Conservation (phyloP, 73 alveolate genomes). For the Paramecium caudatum region DNA sequence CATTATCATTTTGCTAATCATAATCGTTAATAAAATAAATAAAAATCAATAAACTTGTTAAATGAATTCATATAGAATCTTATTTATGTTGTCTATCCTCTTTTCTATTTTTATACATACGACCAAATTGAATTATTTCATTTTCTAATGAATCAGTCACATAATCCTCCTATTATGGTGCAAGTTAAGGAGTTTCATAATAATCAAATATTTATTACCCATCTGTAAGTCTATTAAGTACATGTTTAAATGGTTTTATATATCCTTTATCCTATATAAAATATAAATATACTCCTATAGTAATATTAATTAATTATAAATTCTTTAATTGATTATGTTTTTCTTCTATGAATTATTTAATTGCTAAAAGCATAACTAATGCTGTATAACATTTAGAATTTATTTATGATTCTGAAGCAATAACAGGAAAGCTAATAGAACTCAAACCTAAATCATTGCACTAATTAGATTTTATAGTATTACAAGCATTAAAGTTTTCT, state of each 20-base stretch:
- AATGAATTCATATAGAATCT: slow-evolving; percentile 47
- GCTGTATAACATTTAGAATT: slow-evolving; percentile 32
- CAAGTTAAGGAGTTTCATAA: slow-evolving; percentile 58
- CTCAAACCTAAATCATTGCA: slow-evolving; percentile 46
- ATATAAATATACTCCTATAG: slow-evolving; percentile 2
- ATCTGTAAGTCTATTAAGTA: background rate
- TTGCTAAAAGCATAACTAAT: slow-evolving; percentile 45
- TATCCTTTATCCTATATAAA: slow-evolving; percentile 26
- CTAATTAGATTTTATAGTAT: background rate
- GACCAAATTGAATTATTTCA: slow-evolving; percentile 21
- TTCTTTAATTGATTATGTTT: slow-evolving; percentile 1
- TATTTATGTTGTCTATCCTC: slow-evolving; percentile 21
- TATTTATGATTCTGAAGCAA: background rate
- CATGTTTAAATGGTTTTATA: slow-evolving; percentile 16
- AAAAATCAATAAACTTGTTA: background rate
- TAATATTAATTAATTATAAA: slow-evolving; percentile 11
- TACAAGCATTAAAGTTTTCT: slow-evolving; percentile 33
- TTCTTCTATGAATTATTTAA: slow-evolving; percentile 54
- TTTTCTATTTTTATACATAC: slow-evolving; percentile 41
- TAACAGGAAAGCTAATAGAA: slow-evolving; percentile 34
- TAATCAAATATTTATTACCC: background rate
- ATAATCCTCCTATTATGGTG: slow-evolving; percentile 3
- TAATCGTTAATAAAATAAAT: slow-evolving; percentile 52
- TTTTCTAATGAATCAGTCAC: slow-evolving; percentile 14
- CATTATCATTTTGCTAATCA: slow-evolving; percentile 55